Evolutionary conservation across 1,284 basidiomycete species (phyloP).

Genomic region (Ceraceosorus guamensis): DNA sequence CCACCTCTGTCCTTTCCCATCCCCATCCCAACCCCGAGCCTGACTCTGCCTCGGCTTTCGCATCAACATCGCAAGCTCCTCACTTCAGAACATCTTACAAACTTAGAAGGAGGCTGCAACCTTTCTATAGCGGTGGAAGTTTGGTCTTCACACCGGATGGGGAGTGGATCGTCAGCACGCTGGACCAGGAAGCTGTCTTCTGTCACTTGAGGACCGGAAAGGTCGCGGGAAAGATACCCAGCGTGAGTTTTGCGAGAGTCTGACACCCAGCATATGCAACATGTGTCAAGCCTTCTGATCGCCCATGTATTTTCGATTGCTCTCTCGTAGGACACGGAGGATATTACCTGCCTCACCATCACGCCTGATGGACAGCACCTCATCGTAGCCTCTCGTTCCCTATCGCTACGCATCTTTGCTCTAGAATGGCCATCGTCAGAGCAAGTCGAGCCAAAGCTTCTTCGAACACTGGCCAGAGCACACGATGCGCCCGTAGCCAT

Average conservation of each 20-base stretch:
- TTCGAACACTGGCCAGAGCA: slow-evolving; percentile 69
- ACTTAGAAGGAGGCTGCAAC: slow-evolving; percentile 22
- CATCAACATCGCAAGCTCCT: too few relatives aligned
- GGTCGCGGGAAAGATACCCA: slow-evolving; percentile 69
- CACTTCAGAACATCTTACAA: slow-evolving; percentile 6
- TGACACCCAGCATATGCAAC: too few relatives aligned
- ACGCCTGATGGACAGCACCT: slow-evolving; percentile 48
- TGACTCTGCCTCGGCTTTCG: too few relatives aligned
- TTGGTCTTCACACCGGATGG: slow-evolving; percentile 69
- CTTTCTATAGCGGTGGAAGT: slow-evolving; percentile 53
- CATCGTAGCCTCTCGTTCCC: slow-evolving; percentile 53
- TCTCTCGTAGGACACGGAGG: slow-evolving; percentile 52
- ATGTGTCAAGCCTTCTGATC: not conserved
- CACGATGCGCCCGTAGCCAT: slow-evolving; percentile 91
- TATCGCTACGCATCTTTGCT: slow-evolving; percentile 53
- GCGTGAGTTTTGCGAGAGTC: slow-evolving; percentile 59
- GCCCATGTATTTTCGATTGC: not conserved
- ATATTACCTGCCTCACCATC: slow-evolving; percentile 53
- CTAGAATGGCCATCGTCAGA: slow-evolving; percentile 41
- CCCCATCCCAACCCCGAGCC: too few relatives aligned
- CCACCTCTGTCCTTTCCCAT: too few relatives aligned
- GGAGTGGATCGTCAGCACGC: slow-evolving; percentile 69
- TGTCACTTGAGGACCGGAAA: slow-evolving; percentile 70
- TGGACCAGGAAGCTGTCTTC: slow-evolving; percentile 74
- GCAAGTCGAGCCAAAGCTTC: slow-evolving; percentile 43